A percentile compares a stretch with the other conserved stretches of the same genome.
These are phyloP conservation scores for Aspergillus heteromorphus DNA, from an alignment of 495 filamentous ascomycete genomes.

Conservation along the genomic window DNA sequence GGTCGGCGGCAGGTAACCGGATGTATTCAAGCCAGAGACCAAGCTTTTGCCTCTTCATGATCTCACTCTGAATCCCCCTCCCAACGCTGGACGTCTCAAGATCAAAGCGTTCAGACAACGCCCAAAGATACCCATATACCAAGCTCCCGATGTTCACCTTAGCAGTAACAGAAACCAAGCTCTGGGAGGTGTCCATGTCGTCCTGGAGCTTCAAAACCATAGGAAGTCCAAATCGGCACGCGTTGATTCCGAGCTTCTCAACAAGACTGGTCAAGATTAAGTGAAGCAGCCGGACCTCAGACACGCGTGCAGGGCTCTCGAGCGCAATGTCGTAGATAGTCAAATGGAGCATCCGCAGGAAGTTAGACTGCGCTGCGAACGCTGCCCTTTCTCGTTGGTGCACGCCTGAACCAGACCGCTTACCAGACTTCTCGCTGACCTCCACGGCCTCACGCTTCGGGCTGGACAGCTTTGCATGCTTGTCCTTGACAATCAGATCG, in stretches of 20 bases:
- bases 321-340: slow-evolving; percentile 80
- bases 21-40: slow-evolving; percentile 70
- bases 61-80: slow-evolving; percentile 65
- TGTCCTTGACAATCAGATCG: slow-evolving; percentile 61
- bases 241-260: slow-evolving; percentile 77
- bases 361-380: slow-evolving; percentile 55
- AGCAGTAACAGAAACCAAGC: slow-evolving; percentile 41
- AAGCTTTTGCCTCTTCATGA: slow-evolving; percentile 62
- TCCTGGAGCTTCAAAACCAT: slow-evolving; percentile 87
- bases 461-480: slow-evolving; percentile 33
- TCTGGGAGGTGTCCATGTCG: slow-evolving; percentile 63
- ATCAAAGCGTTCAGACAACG: slow-evolving; percentile 69
- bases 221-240: slow-evolving; percentile 68
- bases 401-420: slow-evolving; percentile 57
- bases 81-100: slow-evolving; percentile 64
- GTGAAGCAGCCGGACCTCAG: slow-evolving; percentile 70
- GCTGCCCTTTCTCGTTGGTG: slow-evolving; percentile 52
- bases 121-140: slow-evolving; percentile 82
- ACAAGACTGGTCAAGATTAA: slow-evolving; percentile 67
- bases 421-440: slow-evolving; percentile 38
- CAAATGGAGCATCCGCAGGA: slow-evolving; percentile 79
- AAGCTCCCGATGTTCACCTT: slow-evolving; percentile 77
- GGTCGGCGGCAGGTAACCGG: slow-evolving; percentile 46
- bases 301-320: slow-evolving; percentile 60
- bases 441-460: slow-evolving; percentile 27